These are phyloP conservation scores for Talaromyces funiculosus DNA, from an alignment of 2,329 filamentous ascomycete species.

Conservation along the genomic window DNA sequence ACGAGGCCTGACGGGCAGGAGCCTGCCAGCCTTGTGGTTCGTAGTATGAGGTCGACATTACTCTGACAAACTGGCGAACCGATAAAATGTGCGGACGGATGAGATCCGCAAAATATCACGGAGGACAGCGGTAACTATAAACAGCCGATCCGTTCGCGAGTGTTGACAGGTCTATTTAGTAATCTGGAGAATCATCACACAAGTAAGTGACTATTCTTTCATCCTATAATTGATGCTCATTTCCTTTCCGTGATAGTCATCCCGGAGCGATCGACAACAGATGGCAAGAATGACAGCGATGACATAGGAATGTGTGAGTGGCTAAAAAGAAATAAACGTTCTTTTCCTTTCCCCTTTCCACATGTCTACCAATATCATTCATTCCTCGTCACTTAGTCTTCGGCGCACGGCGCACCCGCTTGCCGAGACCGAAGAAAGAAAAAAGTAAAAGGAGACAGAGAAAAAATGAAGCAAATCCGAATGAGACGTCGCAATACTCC, in stretches of 20 bases:
- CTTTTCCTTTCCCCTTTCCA: conserved; percentile 2
- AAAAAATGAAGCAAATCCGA: background rate
- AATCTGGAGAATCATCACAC: background rate
- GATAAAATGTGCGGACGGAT: background rate
- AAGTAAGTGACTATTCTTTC: background rate
- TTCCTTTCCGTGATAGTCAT: background rate
- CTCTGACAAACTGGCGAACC: conserved; percentile 1
- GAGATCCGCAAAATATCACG: conserved; percentile 14
- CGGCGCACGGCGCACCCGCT: conserved; percentile 8
- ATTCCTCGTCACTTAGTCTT: background rate
- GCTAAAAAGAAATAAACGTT: conserved; percentile 1
- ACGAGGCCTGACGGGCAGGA: conserved; percentile 59
- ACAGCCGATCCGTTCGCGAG: conserved; percentile 5
- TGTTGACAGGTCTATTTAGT: background rate
- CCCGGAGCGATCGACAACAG: conserved; percentile 1
- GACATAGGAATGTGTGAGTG: conserved; percentile 14
- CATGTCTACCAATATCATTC: background rate
- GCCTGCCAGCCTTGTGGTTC: conserved; percentile 61
- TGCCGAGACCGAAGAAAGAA: background rate
- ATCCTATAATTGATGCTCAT: background rate
- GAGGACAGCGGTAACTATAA: background rate
- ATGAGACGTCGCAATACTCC: background rate
- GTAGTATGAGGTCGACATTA: conserved; percentile 60
- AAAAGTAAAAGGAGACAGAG: background rate
- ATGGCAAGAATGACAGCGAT: conserved; percentile 16